A percentile compares a stretch with the other conserved stretches of the same genome.
These are phyloP conservation scores for Monosporascus sp. DNA, from an alignment of 2,329 filamentous ascomycete genomes.

Conservation along the genomic window DNA sequence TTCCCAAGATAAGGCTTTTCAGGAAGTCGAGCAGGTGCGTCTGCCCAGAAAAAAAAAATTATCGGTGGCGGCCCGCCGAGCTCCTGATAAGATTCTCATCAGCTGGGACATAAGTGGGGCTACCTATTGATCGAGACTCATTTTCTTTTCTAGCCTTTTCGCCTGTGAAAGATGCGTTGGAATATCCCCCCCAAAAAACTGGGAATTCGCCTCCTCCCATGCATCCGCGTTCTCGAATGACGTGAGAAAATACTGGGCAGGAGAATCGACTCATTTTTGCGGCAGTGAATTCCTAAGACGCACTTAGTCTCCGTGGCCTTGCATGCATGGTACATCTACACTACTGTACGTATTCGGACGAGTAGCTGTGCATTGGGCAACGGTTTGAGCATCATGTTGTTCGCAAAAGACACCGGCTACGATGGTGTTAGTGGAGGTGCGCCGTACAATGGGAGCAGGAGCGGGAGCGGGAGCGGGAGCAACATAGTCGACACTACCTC, in stretches of 20 bases:
- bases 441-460: constrained; percentile 7
- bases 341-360: not conserved
- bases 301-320: not conserved
- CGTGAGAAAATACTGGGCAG: not conserved
- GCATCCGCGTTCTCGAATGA: not conserved
- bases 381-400: constrained; percentile 13
- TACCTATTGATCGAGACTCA: not conserved
- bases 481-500: not conserved
- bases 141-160: too few species aligned
- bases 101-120: not conserved
- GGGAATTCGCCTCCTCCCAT: not conserved
- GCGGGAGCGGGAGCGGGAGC: constrained; percentile 8
- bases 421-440: constrained; percentile 11
- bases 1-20: constrained; percentile 15
- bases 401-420: constrained; percentile 14
- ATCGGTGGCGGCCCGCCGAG: not conserved
- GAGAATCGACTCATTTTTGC: not conserved
- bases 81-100: not conserved
- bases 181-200: not conserved
- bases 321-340: not conserved
- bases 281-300: not conserved
- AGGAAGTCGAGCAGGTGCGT: not conserved
- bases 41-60: not conserved
- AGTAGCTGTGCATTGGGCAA: not conserved
- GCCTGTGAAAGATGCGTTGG: too few species aligned